A percentile compares a stretch with the other conserved stretches of the same genome.
These are phyloP conservation scores for Lophiotrema nucula DNA, from an alignment of 495 filamentous ascomycete genomes.

Conservation along the genomic window DNA sequence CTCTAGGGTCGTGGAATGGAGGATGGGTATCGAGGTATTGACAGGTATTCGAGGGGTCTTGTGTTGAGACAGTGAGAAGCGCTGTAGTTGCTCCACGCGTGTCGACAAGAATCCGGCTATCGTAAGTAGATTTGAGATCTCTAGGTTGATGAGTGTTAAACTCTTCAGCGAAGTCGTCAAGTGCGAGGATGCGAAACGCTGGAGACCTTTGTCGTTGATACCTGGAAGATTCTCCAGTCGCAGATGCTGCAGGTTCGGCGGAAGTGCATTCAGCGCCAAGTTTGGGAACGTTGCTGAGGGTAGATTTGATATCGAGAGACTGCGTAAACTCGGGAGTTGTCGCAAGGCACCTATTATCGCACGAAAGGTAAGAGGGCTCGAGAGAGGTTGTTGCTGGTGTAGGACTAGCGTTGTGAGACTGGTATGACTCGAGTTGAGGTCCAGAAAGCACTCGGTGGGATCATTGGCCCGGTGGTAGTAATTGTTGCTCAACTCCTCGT, in stretches of 20 bases:
- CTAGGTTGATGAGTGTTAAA: constrained; percentile 69
- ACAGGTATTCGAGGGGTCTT: constrained; percentile 2
- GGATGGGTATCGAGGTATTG: background rate
- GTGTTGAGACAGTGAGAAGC: constrained; percentile 26
- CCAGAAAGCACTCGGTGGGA: constrained; percentile 68
- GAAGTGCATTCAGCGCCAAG: constrained; percentile 65
- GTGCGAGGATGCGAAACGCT: constrained; percentile 56
- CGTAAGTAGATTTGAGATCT: constrained; percentile 80
- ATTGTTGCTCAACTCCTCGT: constrained; percentile 28
- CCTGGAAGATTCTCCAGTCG: constrained; percentile 75
- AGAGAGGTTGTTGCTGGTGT: constrained; percentile 57
- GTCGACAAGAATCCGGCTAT: constrained; percentile 73
- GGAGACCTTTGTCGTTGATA: constrained; percentile 73
- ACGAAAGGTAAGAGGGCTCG: constrained; percentile 45
- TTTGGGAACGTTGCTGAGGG: constrained; percentile 72
- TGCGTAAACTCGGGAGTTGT: constrained; percentile 64
- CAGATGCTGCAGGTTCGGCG: constrained; percentile 64
- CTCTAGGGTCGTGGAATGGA: constrained; percentile 1
- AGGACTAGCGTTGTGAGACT: constrained; percentile 72
- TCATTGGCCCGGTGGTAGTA: constrained; percentile 57
- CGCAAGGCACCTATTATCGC: constrained; percentile 65
- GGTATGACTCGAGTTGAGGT: constrained; percentile 69
- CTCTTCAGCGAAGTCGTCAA: constrained; percentile 21
- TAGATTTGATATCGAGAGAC: constrained; percentile 74
- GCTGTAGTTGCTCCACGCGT: constrained; percentile 48